These are phyloP conservation scores for Primulina eburnea DNA, from an alignment of 257 asterid species.

Conservation along the genomic window DNA sequence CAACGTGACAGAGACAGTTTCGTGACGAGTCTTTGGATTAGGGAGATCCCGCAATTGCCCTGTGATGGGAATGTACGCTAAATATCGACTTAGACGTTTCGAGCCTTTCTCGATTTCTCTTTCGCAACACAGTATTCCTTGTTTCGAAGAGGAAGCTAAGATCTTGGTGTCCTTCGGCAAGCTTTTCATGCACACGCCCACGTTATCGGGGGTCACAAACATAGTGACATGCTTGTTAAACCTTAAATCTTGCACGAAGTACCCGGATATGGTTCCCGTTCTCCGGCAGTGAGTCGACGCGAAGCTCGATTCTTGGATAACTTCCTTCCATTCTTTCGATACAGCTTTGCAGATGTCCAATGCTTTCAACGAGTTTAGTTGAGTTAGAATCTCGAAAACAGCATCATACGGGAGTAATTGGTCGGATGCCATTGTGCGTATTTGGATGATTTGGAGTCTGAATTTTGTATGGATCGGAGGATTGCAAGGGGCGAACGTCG, in stretches of 20 bases:
- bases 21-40: conserved; percentile 11
- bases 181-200: not conserved
- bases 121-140: conserved; percentile 23
- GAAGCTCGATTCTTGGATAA: not conserved
- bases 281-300: not conserved
- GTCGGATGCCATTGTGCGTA: too few relatives aligned
- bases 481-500: too few relatives aligned
- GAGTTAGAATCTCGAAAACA: conserved; percentile 3
- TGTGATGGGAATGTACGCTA: conserved; percentile 17
- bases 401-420: not conserved
- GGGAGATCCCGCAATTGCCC: conserved; percentile 22
- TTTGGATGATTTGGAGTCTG: too few relatives aligned
- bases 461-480: too few relatives aligned
- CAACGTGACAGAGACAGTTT: not conserved
- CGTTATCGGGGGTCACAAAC: conserved; percentile 8
- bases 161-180: not conserved
- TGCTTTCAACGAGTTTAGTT: not conserved
- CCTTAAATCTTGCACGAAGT: not conserved
- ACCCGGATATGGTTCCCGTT: not conserved
- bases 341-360: conserved; percentile 13
- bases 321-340: conserved; percentile 9
- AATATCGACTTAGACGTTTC: not conserved
- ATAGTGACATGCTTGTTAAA: not conserved
- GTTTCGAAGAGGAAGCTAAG: conserved; percentile 12
- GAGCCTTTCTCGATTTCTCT: not conserved